phyloP scores from a whole-genome alignment of 139 green algal genomes.

The Chlorella sp. region DNA sequence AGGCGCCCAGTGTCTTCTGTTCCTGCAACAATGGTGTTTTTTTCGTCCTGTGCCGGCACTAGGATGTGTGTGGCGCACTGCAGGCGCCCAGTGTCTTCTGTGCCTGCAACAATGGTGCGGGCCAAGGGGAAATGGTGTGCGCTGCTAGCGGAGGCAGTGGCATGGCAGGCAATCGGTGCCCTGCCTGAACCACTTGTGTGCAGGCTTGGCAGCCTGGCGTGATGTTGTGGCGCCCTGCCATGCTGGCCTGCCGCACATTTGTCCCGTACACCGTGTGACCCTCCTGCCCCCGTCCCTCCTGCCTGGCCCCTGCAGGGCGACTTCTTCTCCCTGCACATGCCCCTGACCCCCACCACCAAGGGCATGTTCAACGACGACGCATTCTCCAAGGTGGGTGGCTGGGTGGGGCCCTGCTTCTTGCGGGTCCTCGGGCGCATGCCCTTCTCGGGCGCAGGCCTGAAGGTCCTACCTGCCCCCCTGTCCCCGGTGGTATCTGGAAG shows the following conservation, averaged over 20 bases:
- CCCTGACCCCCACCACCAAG: slow-evolving; percentile 80
- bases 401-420: background rate
- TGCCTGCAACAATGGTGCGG: background rate
- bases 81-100: too few relatives aligned
- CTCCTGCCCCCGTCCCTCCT: background rate
- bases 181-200: background rate
- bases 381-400: slow-evolving; percentile 70
- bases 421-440: background rate
- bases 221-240: background rate
- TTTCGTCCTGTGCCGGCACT: too few relatives aligned
- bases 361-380: slow-evolving; percentile 89
- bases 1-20: too few relatives aligned
- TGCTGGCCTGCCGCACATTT: background rate
- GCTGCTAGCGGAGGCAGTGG: background rate
- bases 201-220: background rate
- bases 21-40: background rate
- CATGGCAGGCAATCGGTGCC: background rate
- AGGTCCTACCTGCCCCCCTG: too few relatives aligned
- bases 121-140: background rate
- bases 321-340: slow-evolving; percentile 94
- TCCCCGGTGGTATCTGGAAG: background rate
- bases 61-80: too few relatives aligned
- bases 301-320: slow-evolving; percentile 51
- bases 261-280: background rate
- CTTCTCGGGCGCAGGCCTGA: too few relatives aligned